Evolutionary conservation across 495 filamentous ascomycete genomes (phyloP).

Genomic region (Aspergillus nidulans): DNA sequence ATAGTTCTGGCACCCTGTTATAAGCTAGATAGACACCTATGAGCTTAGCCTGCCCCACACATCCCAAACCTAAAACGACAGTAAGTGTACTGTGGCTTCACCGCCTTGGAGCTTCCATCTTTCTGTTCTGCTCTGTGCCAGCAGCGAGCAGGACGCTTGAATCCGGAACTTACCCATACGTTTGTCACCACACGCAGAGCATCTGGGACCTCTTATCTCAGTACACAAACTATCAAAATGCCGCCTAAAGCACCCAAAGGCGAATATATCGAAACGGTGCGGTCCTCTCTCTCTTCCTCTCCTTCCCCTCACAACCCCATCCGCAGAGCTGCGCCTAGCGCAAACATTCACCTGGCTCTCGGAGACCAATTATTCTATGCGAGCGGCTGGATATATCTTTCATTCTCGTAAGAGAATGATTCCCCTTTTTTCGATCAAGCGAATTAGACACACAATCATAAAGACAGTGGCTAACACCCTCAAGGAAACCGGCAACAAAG

Average conservation of each 20-base stretch:
- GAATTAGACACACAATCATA: background rate
- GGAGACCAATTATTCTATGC: background rate
- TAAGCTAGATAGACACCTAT: no score
- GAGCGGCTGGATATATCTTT: no score
- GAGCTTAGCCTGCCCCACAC: no score
- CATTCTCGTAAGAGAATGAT: no score
- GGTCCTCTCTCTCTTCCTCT: conserved; percentile 6
- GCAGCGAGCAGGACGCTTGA: no score
- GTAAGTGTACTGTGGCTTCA: no score
- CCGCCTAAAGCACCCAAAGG: conserved; percentile 72
- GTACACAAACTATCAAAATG: conserved; percentile 42
- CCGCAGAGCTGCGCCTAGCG: background rate
- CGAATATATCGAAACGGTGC: conserved; percentile 96
- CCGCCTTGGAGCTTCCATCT: no score
- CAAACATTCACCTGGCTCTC: background rate
- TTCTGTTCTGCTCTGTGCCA: no score
- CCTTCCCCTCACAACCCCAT: background rate
- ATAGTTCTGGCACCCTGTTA: no score
- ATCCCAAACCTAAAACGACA: no score
- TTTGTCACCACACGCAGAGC: background rate
- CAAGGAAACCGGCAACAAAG: conserved; percentile 97
- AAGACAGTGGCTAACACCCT: background rate
- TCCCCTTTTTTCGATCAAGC: background rate
- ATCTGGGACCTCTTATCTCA: background rate
- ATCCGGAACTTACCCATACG: background rate